phyloP scores from a whole-genome alignment of 345 rosid species.

The Eucalyptus leucophloia region DNA sequence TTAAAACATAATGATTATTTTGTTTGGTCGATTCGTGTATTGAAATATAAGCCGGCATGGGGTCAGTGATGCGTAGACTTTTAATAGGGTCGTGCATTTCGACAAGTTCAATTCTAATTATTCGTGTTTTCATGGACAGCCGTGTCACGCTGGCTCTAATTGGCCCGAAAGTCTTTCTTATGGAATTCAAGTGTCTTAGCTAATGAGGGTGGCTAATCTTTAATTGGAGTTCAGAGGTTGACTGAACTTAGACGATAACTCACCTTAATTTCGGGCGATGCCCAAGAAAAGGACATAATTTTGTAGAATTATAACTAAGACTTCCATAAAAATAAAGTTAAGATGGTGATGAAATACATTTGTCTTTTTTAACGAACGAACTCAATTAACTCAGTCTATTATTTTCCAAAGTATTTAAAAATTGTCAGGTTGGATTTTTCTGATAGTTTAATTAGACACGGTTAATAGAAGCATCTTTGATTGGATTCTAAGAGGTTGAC shows the following conservation, averaged over 20 bases:
- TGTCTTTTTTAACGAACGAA: not conserved
- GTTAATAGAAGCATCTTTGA: not conserved
- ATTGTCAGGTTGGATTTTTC: not conserved
- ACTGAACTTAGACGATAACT: no score
- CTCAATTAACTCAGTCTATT: not conserved
- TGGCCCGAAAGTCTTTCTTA: not conserved
- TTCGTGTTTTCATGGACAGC: not conserved
- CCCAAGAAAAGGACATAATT: not conserved
- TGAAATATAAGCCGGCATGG: not conserved
- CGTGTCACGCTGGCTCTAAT: fast-evolving
- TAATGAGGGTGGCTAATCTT: not conserved
- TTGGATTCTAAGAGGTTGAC: not conserved
- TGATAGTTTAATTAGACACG: not conserved
- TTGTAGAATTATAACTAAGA: not conserved
- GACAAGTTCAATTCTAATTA: not conserved
- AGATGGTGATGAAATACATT: not conserved
- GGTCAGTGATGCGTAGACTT: not conserved
- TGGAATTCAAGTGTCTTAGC: not conserved
- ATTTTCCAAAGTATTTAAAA: not conserved
- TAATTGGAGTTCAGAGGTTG: not conserved
- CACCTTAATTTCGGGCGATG: not conserved
- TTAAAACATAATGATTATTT: not conserved
- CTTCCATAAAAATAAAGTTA: not conserved
- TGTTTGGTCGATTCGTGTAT: not conserved
- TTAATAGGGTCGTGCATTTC: not conserved